Conservation (phyloP, 2,329 filamentous ascomycete genomes). For the Sordariomycetes sp. region DNA sequence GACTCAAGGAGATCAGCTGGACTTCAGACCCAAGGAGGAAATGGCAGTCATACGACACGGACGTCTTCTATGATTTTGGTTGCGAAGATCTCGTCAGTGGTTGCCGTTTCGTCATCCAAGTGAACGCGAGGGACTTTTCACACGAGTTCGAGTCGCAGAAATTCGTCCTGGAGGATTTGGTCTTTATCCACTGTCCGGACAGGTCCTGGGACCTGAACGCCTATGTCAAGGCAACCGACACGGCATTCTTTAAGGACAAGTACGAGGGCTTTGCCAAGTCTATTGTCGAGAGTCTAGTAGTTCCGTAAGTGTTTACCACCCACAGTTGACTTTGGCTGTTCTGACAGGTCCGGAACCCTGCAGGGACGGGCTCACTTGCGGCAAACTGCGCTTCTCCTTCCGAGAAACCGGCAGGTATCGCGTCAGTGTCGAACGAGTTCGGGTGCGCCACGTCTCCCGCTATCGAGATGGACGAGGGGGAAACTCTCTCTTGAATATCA, state of each 20-base stretch:
- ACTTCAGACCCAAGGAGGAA: slow-evolving; percentile 9
- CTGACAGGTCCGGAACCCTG: background rate
- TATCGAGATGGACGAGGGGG: background rate
- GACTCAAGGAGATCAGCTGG: slow-evolving; percentile 7
- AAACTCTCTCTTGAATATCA: background rate
- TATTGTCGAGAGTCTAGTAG: background rate
- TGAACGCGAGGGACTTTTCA: slow-evolving; percentile 15
- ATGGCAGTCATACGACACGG: slow-evolving; percentile 5
- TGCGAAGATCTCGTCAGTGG: background rate
- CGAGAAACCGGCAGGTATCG: background rate
- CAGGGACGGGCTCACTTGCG: background rate
- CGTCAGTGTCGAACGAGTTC: background rate
- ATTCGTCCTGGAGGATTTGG: slow-evolving; percentile 6
- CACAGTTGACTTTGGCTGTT: background rate
- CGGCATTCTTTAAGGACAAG: background rate
- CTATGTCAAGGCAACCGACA: background rate
- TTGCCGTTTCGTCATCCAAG: slow-evolving; percentile 12
- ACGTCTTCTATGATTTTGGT: slow-evolving; percentile 12
- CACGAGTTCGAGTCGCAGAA: slow-evolving; percentile 12
- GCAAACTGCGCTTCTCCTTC: background rate
- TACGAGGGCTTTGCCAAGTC: slow-evolving; percentile 2
- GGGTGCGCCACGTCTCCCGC: slow-evolving; percentile 1
- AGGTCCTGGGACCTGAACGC: slow-evolving; percentile 20
- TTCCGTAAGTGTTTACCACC: background rate
- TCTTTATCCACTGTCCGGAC: slow-evolving; percentile 18